phyloP scores from a whole-genome alignment of 306 rosid genomes.

The Herpetospermum pedunculosum region DNA sequence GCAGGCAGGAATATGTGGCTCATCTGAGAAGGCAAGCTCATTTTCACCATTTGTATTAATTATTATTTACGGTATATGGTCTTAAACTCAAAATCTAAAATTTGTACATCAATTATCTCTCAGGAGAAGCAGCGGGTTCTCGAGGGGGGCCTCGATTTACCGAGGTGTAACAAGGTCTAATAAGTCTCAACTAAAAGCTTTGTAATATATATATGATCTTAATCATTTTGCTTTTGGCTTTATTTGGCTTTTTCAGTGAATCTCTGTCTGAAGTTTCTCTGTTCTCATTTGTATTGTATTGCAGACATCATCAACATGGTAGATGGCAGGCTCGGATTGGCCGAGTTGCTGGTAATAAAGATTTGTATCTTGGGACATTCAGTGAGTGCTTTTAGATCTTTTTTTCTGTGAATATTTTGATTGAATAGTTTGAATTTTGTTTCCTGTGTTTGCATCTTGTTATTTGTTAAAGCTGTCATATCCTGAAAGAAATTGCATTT shows the following conservation, averaged over 20 bases:
- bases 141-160: constrained; percentile 86
- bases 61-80: background rate
- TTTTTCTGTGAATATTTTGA: background rate
- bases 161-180: constrained; percentile 92
- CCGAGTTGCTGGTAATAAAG: constrained; percentile 89
- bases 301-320: constrained; percentile 94
- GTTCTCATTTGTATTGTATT: background rate
- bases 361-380: constrained; percentile 91
- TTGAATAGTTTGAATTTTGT: background rate
- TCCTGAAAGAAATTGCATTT: background rate
- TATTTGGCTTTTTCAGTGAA: constrained; percentile 1
- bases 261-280: constrained; percentile 16
- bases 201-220: background rate
- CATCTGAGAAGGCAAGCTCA: constrained; percentile 59
- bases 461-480: background rate
- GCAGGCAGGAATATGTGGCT: constrained; percentile 85
- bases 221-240: background rate
- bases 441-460: constrained; percentile 11
- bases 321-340: constrained; percentile 97
- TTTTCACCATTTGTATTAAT: background rate
- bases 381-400: constrained; percentile 34
- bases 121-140: constrained; percentile 93
- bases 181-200: constrained; percentile 10
- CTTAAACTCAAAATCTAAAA: background rate
- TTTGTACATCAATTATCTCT: background rate